Conservation (phyloP, 176 grass and related monocot genomes). For the Hsuehochloa calcarea region DNA sequence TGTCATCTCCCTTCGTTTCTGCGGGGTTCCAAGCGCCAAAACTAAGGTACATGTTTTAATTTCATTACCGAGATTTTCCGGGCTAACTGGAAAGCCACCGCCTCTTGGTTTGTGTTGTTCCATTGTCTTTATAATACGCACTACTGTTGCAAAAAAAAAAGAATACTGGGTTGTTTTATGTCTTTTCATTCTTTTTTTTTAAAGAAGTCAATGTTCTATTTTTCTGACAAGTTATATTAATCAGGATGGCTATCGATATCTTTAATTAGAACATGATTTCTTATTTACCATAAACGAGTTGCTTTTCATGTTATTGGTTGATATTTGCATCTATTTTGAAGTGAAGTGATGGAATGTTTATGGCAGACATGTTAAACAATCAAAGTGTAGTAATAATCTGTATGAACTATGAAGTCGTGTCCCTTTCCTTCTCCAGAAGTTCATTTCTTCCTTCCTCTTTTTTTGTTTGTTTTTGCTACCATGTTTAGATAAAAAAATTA, state of each 20-base stretch:
- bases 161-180: neutral
- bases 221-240: neutral
- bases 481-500: neutral
- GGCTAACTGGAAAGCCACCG: constrained; percentile 61
- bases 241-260: neutral
- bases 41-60: too few relatives aligned
- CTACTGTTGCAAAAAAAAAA: neutral
- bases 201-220: neutral
- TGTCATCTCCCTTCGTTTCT: too few relatives aligned
- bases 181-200: neutral
- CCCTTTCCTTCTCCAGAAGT: neutral
- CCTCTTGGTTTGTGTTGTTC: constrained; percentile 69
- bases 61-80: constrained; percentile 61
- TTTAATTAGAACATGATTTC: neutral
- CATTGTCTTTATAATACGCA: neutral
- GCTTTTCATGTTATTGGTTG: neutral
- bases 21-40: too few relatives aligned
- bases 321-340: neutral
- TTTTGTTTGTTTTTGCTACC: neutral
- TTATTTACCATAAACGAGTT: neutral
- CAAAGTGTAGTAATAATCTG: neutral
- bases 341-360: neutral
- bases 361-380: neutral
- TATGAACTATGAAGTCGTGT: neutral
- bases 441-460: neutral